A percentile compares a stretch with the other conserved stretches of the same genome.
phyloP scores from a whole-genome alignment of 164 flowering plant species.

The Liriodendron chinense region DNA sequence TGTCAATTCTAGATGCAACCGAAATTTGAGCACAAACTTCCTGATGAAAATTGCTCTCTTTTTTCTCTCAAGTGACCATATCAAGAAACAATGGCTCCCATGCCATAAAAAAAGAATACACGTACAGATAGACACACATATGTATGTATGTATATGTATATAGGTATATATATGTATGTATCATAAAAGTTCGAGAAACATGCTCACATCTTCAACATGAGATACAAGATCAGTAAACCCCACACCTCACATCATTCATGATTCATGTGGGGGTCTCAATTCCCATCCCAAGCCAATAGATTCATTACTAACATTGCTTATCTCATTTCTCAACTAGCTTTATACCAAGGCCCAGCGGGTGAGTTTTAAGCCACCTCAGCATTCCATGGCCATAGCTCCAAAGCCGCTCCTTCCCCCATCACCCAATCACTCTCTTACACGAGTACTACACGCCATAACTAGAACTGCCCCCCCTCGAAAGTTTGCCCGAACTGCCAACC shows the following conservation, averaged over 20 bases:
- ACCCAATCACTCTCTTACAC: neutral
- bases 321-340: neutral
- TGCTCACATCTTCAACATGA: too few species aligned
- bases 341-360: constrained; percentile 38
- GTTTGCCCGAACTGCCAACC: constrained; percentile 55
- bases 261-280: neutral
- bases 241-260: neutral
- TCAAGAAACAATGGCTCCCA: too few species aligned
- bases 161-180: too few species aligned
- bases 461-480: constrained; percentile 40
- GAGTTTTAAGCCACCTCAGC: constrained; percentile 47
- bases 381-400: constrained; percentile 13
- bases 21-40: too few species aligned
- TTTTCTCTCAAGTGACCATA: too few species aligned
- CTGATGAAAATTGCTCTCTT: too few species aligned
- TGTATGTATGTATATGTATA: too few species aligned
- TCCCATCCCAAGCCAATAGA: neutral
- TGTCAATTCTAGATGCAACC: too few species aligned
- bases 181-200: too few species aligned
- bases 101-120: too few species aligned
- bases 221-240: neutral
- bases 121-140: too few species aligned
- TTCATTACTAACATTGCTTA: neutral
- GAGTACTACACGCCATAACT: neutral
- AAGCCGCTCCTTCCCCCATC: neutral